Conservation (phyloP, 2,329 filamentous ascomycete genomes). For the Talaromyces marneffei region DNA sequence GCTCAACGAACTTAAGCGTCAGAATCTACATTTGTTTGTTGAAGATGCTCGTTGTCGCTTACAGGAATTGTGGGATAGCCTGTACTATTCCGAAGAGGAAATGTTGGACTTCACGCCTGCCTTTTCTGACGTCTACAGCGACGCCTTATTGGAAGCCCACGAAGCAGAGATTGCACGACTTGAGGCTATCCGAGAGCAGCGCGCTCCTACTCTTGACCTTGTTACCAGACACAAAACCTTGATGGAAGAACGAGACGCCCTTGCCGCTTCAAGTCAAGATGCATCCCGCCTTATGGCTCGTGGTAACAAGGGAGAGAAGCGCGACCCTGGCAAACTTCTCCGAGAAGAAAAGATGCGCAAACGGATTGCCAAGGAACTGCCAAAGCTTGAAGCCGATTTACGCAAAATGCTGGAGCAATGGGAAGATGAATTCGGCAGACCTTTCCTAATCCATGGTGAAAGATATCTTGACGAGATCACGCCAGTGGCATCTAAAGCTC, state of each 20-base stretch:
- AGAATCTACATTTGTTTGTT: conserved; percentile 92
- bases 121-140: conserved; percentile 95
- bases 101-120: conserved; percentile 98
- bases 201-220: conserved; percentile 72
- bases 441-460: conserved; percentile 89
- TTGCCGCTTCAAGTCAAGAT: conserved; percentile 87
- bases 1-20: conserved; percentile 85
- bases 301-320: conserved; percentile 85
- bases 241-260: conserved; percentile 77
- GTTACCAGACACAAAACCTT: conserved; percentile 79
- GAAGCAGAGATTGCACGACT: conserved; percentile 83
- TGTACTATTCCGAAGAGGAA: conserved; percentile 96
- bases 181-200: conserved; percentile 77
- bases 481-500: conserved; percentile 60
- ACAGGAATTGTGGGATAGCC: conserved; percentile 87
- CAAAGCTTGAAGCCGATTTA: conserved; percentile 82
- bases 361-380: conserved; percentile 89
- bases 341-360: conserved; percentile 99
- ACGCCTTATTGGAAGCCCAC: conserved; percentile 89
- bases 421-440: conserved; percentile 90
- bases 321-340: conserved; percentile 87
- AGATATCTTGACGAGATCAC: conserved; percentile 80
- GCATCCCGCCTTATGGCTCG: conserved; percentile 88
- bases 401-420: conserved; percentile 74
- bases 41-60: conserved; percentile 87